These are phyloP conservation scores for Phalaenopsis hybrid DNA, from an alignment of 116 monocot genomes.

Conservation along the genomic window DNA sequence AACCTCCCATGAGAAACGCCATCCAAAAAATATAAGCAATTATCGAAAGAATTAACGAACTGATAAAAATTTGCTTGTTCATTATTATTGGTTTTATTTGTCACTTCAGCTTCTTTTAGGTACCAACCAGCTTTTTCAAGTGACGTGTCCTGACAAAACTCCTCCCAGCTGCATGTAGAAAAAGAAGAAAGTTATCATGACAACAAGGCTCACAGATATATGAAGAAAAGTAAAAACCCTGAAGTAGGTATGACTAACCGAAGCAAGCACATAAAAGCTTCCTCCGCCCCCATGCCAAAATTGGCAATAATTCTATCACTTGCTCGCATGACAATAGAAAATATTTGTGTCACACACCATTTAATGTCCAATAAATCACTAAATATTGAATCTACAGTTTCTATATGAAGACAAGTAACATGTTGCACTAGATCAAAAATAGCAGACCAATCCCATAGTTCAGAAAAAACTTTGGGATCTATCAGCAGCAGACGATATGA, in stretches of 20 bases:
- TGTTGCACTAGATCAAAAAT: slow-evolving; percentile 49
- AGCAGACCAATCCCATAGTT: slow-evolving; percentile 84
- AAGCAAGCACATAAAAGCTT: slow-evolving; percentile 57
- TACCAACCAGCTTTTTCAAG: slow-evolving; percentile 85
- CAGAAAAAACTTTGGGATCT: slow-evolving; percentile 59
- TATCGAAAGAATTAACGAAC: slow-evolving; percentile 25
- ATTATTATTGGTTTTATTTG: slow-evolving; percentile 10
- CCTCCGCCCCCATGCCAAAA: slow-evolving; percentile 42
- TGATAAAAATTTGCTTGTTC: slow-evolving; percentile 17
- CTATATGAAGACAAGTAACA: slow-evolving; percentile 15
- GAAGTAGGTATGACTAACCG: slow-evolving; percentile 38
- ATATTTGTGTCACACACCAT: slow-evolving; percentile 68
- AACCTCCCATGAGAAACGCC: slow-evolving; percentile 7
- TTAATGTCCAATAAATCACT: slow-evolving; percentile 43
- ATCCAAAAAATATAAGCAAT: slow-evolving; percentile 13
- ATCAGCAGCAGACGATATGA: slow-evolving; percentile 56
- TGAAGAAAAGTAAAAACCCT: background rate
- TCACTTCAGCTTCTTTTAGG: slow-evolving; percentile 30
- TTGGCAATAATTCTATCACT: slow-evolving; percentile 47
- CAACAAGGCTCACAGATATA: background rate
- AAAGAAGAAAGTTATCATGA: background rate
- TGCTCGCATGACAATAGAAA: slow-evolving; percentile 49
- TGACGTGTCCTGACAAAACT: slow-evolving; percentile 72
- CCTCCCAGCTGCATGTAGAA: slow-evolving; percentile 55
- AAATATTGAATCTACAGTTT: background rate